Base-by-base conservation (phyloP, 805 yeast genomes). In the Ogataea neopini region DNA sequence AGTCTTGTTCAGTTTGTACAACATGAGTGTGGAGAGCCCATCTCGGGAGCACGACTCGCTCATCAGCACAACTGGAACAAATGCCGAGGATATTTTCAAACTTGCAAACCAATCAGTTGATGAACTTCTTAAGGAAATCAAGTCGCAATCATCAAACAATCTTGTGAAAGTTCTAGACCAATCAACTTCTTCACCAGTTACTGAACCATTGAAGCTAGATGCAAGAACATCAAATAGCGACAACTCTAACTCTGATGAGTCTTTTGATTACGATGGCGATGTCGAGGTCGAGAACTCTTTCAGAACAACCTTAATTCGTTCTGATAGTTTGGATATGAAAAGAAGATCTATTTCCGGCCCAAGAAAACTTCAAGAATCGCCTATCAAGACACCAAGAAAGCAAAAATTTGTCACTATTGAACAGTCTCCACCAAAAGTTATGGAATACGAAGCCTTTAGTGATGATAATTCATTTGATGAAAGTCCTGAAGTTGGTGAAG, bases 371-470 rank as follows among this genome's bases (percentile, higher is more conserved):
- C 33, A 45, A 23, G 45, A 49, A 6, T 56, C 66, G 5, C 63
- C 66, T 8, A 37, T 45, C 5, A 60, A 56, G 35, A 48, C 56
- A 13, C 58, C 73, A 0, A 68, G 63, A 43, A 71, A 68, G 44
- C 64, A 69, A 5, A 71, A 68, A 44, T 63, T 68, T 3, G 76
- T 73, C 6, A 63, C 64, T 19, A 71, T 73, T 34, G 73, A 70
- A 43, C 48, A 54, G 5, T 62, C 72, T 1, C 74, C 76, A 3
- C 72, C 73, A 42, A 66, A 67, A 49, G 60, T 68, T 4, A 44
- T 69, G 26, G 67, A 70, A 43, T 70, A 67, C 48, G 69, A 67
- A 39, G 43, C 55, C 15, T 50, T 60, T 6, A 43, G 52, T 36
- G 65, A 59, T 6, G 59, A 52, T 14, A 58, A 11, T 10, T 34